Evolutionary conservation across 768 basidiomycete genomes (phyloP).

Genomic region (Scleroderma citrinum): DNA sequence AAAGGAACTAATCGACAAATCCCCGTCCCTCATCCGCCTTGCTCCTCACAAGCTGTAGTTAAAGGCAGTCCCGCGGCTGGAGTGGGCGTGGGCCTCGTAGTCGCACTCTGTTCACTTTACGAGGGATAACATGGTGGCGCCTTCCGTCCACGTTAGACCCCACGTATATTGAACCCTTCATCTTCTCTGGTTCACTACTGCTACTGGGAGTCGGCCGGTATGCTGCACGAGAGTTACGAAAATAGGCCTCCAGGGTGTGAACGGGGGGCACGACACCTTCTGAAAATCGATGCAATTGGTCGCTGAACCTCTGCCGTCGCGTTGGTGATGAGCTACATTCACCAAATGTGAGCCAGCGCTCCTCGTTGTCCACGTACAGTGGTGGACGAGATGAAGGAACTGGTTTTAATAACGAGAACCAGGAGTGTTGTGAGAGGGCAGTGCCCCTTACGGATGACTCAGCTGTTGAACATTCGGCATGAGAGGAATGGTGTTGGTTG

Average conservation of each 20-base stretch:
- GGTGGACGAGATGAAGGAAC: background rate
- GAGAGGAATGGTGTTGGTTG: background rate
- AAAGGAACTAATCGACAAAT: background rate
- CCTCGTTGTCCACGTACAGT: background rate
- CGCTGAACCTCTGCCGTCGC: constrained; percentile 3
- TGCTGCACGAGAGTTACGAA: background rate
- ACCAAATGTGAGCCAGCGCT: constrained; percentile 5
- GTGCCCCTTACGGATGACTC: background rate
- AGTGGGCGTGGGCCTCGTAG: constrained; percentile 8
- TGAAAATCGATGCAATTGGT: constrained; percentile 2
- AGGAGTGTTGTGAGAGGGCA: background rate
- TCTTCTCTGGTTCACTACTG: background rate
- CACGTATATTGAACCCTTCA: background rate
- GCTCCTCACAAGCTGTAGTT: background rate
- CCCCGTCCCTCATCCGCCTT: background rate
- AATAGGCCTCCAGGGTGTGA: background rate
- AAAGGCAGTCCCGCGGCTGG: constrained; percentile 1
- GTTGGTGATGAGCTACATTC: constrained; percentile 5
- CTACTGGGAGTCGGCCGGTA: background rate
- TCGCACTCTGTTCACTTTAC: background rate
- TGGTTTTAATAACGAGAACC: constrained; percentile 2
- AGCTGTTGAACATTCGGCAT: background rate
- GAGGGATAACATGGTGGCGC: too few relatives aligned
- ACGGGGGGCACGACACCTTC: background rate
- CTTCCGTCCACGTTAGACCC: background rate